Evolutionary conservation across 495 filamentous ascomycete species (phyloP).

Genomic region (Hypoxylon fuscum): DNA sequence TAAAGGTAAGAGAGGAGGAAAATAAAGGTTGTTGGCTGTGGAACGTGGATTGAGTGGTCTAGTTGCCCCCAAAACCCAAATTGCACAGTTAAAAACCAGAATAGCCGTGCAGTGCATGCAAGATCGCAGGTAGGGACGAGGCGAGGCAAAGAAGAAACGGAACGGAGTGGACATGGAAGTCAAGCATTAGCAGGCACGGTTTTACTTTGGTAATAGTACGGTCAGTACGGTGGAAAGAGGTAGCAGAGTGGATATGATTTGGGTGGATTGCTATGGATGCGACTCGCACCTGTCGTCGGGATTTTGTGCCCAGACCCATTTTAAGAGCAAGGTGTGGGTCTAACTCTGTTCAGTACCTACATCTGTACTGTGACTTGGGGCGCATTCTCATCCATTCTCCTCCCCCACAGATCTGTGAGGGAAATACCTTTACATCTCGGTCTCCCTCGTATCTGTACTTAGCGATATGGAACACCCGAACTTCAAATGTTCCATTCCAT

Average conservation of each 20-base stretch:
- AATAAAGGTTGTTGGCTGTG: constrained; percentile 31
- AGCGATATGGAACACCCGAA: constrained; percentile 4
- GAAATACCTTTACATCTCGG: background rate
- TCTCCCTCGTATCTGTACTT: constrained; percentile 2
- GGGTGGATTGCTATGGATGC: constrained; percentile 5
- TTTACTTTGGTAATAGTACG: too few relatives aligned
- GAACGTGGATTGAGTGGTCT: constrained; percentile 29
- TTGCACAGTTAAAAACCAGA: constrained; percentile 15
- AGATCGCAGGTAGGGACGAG: background rate
- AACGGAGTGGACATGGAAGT: too few relatives aligned
- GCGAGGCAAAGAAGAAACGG: background rate
- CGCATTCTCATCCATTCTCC: background rate
- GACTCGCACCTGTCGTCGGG: constrained; percentile 40
- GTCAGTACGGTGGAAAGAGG: too few relatives aligned
- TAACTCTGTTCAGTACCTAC: constrained; percentile 2
- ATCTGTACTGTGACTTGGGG: background rate
- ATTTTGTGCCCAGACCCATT: constrained; percentile 31
- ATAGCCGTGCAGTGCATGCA: background rate
- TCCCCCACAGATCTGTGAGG: background rate
- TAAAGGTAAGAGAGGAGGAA: constrained; percentile 23
- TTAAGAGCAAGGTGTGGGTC: constrained; percentile 11
- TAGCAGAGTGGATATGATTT: background rate
- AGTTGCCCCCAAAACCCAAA: constrained; percentile 18
- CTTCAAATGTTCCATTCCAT: constrained; percentile 9
- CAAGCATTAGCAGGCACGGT: background rate